Conservation (phyloP, 2,329 filamentous ascomycete genomes). For the Metarhizium brunneum region DNA sequence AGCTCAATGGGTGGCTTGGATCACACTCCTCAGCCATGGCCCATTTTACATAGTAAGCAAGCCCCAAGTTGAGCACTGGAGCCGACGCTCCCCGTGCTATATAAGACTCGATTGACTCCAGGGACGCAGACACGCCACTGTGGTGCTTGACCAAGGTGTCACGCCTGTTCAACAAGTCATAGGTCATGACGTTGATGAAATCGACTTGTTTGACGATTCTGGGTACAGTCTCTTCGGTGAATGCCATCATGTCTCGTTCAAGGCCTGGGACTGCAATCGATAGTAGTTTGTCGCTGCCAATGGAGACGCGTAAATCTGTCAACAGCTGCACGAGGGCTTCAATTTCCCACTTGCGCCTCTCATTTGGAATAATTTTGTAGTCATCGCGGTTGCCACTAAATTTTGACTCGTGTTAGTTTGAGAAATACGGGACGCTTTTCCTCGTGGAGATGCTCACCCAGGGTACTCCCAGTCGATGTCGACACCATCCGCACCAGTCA, state of each 20-base stretch:
- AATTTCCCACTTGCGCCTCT: conserved; percentile 50
- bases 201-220: conserved; percentile 51
- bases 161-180: conserved; percentile 62
- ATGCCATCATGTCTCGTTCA: conserved; percentile 58
- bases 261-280: conserved; percentile 62
- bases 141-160: conserved; percentile 57
- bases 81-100: conserved; percentile 41
- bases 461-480: conserved; percentile 60
- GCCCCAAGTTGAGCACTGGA: conserved; percentile 49
- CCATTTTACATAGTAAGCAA: conserved; percentile 61
- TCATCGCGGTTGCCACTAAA: conserved; percentile 57
- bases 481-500: conserved; percentile 54
- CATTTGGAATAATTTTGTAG: conserved; percentile 57
- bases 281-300: conserved; percentile 48
- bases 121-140: conserved; percentile 48
- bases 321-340: conserved; percentile 54
- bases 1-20: conserved; percentile 37
- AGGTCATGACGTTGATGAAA: conserved; percentile 61
- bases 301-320: conserved; percentile 43
- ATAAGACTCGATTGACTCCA: conserved; percentile 49
- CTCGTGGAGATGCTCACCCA: conserved; percentile 22
- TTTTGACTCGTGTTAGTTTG: background rate
- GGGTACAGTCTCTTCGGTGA: conserved; percentile 47
- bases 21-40: conserved; percentile 41
- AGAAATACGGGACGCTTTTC: background rate